Base-by-base conservation (phyloP, 2,329 filamentous ascomycete genomes). In the Ploettnerulaceae sp. region DNA sequence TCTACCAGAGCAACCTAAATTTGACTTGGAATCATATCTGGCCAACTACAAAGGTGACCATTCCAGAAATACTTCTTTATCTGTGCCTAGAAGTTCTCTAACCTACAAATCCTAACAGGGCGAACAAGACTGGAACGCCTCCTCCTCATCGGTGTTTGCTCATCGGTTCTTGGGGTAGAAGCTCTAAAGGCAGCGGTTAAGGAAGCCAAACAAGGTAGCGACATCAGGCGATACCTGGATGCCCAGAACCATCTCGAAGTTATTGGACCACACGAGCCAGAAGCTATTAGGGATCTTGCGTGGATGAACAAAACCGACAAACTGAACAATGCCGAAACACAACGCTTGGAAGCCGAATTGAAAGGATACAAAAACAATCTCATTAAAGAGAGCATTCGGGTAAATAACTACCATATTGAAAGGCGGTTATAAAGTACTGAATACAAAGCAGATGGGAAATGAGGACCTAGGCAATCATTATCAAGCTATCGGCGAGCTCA, bases 361-460 rank as follows among this genome's bases (percentile, higher is more conserved):
- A 90, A 89, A 66, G 84, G 84, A 1, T 97, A 97, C 67, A 95
- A 93, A 69, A 95, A 96, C 64, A 98, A 97, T 60, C 70, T 97
- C 33, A 89, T 98, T 59, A 95, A 96, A 65, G 93, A 98, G 69
- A 96, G 89, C 69, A 95, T 97, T 60, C 71, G 90, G 57, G 89
- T 94, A 73, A 47, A 76, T 31, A 45, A 7, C 14, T 3, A 7
- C 35, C 11, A 25, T 32, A 8, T 6, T 34, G 5, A 25, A 11
- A 9, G 24, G 33, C 14, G 39, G 5, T 9, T 14, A 20, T n/a
- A 3, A 8, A 17, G 14, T 14, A 18, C 45, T 42, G 37, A 41
- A n/a, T 38, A 7, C 7, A 35, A 34, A 9, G 14, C 57, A 95
- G 87, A 96, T 97, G 82, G 91, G 89, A 34, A 86, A 96, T 59